phyloP scores from a whole-genome alignment of 495 filamentous ascomycete genomes.

The Mycothermus thermophilus region DNA sequence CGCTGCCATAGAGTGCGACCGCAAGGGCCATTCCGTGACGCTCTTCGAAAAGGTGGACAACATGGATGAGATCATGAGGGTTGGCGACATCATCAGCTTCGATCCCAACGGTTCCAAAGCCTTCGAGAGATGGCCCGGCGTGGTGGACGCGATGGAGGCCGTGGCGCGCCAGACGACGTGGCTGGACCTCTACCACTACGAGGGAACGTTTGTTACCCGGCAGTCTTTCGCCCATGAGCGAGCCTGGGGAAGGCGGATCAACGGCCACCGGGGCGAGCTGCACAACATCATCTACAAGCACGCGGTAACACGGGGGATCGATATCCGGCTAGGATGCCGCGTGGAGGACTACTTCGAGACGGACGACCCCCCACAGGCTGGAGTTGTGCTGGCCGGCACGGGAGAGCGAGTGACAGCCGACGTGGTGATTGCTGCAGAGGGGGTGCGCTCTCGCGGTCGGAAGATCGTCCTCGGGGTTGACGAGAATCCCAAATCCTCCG shows the following conservation, averaged over 20 bases:
- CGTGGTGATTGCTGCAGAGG: slow-evolving; percentile 50
- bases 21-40: slow-evolving; percentile 22
- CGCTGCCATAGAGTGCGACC: slow-evolving; percentile 45
- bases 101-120: slow-evolving; percentile 35
- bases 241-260: slow-evolving; percentile 25
- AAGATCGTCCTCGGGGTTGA: slow-evolving; percentile 50
- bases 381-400: slow-evolving; percentile 31
- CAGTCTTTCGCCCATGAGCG: slow-evolving; percentile 20
- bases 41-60: slow-evolving; percentile 24
- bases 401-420: slow-evolving; percentile 40
- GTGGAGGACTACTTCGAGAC: slow-evolving; percentile 49
- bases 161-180: slow-evolving; percentile 32
- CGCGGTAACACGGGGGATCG: slow-evolving; percentile 40
- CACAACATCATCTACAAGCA: slow-evolving; percentile 47
- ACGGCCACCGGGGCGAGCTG: slow-evolving; percentile 51
- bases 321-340: slow-evolving; percentile 39
- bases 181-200: slow-evolving; percentile 22
- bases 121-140: slow-evolving; percentile 36
- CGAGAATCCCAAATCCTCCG: slow-evolving; percentile 43
- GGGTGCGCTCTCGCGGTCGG: slow-evolving; percentile 44
- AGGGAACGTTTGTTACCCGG: slow-evolving; percentile 19
- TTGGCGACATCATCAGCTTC: slow-evolving; percentile 40
- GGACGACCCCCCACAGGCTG: slow-evolving; percentile 31
- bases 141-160: slow-evolving; percentile 33
- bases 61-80: slow-evolving; percentile 30